Conservation (phyloP, 257 asterid species). For the Craterostigma plantagineum region DNA sequence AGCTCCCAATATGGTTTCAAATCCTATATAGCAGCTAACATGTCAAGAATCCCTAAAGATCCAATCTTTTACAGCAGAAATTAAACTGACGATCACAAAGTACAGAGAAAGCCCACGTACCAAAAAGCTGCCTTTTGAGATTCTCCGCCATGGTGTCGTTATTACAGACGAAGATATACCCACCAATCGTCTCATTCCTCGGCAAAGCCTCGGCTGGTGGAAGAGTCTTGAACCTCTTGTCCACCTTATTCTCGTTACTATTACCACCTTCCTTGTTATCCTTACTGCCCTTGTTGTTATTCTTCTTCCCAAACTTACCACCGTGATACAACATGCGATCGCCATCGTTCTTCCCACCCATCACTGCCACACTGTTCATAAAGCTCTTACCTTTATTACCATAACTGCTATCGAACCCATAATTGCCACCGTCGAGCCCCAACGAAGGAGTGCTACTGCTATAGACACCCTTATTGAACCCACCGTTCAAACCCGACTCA, state of each 20-base stretch:
- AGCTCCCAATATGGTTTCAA: no score
- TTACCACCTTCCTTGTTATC: slow-evolving; percentile 29
- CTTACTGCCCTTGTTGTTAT: slow-evolving; percentile 4
- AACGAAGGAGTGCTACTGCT: slow-evolving; percentile 21
- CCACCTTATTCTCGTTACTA: slow-evolving; percentile 36
- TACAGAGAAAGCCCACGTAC: slow-evolving; percentile 15
- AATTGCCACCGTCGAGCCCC: slow-evolving; percentile 25
- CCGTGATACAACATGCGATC: slow-evolving; percentile 23
- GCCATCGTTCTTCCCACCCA: slow-evolving; percentile 28
- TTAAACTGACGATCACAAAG: no score
- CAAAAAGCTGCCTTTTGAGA: slow-evolving; percentile 85
- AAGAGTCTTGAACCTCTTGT: slow-evolving; percentile 88
- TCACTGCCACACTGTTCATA: slow-evolving; percentile 21
- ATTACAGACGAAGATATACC: slow-evolving; percentile 91
- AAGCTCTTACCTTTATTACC: slow-evolving; percentile 28
- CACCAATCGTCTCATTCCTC: slow-evolving; percentile 89
- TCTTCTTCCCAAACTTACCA: slow-evolving; percentile 54
- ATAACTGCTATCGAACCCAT: slow-evolving; percentile 23
- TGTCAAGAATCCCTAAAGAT: no score
- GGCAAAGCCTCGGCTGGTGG: slow-evolving; percentile 89
- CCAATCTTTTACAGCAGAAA: no score
- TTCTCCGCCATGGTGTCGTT: slow-evolving; percentile 96
- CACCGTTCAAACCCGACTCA: slow-evolving; percentile 56
- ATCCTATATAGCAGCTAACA: no score
- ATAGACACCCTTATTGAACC: slow-evolving; percentile 73